Evolutionary conservation across 257 asterid species (phyloP).

Genomic region (Knoxia roxburghii): DNA sequence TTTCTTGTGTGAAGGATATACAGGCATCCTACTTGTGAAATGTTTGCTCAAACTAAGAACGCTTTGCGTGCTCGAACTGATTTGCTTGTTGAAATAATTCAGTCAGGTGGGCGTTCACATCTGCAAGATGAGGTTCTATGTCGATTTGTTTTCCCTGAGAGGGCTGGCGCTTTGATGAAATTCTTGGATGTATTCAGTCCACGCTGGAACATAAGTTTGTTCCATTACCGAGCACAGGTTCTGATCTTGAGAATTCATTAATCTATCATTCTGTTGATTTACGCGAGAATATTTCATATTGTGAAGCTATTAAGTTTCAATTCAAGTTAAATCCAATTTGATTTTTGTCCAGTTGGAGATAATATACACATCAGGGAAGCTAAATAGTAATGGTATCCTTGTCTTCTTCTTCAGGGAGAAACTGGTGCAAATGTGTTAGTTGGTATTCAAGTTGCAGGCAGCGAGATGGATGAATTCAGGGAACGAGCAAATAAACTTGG

Average conservation of each 20-base stretch:
- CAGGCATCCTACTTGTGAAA: neutral
- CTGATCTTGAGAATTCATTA: conserved; percentile 4
- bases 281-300: neutral
- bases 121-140: conserved; percentile 78
- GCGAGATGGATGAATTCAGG: conserved; percentile 64
- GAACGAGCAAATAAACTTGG: conserved; percentile 64
- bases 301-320: too few relatives aligned
- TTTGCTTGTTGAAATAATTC: conserved; percentile 22
- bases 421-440: conserved; percentile 94
- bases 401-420: conserved; percentile 51
- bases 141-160: conserved; percentile 85
- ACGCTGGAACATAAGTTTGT: conserved; percentile 92
- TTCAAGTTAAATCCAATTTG: neutral
- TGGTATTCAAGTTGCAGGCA: conserved; percentile 68
- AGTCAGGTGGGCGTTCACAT: conserved; percentile 92
- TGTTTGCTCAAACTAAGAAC: neutral
- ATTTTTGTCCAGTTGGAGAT: neutral
- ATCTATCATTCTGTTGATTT: neutral
- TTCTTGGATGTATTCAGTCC: conserved; percentile 89
- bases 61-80: neutral
- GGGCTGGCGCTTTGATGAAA: conserved; percentile 85
- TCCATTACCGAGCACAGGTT: conserved; percentile 96
- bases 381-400: neutral
- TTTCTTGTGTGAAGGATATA: neutral
- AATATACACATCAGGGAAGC: neutral